Evolutionary conservation across 1,284 basidiomycete species (phyloP).

Genomic region (Sanguinoderma infundibulare): DNA sequence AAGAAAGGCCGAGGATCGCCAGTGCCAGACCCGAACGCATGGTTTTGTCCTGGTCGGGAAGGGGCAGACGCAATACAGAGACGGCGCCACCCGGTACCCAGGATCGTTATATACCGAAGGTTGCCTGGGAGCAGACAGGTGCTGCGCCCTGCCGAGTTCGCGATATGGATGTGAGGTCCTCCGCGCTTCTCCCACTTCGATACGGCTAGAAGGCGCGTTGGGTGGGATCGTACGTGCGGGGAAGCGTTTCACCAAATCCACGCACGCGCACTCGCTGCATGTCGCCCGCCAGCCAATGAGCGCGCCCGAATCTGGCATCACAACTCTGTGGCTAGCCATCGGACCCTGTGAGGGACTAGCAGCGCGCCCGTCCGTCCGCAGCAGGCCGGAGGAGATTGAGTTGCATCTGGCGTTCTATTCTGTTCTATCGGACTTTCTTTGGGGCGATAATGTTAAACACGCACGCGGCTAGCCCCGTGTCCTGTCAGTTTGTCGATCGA

Average conservation of each 20-base stretch:
- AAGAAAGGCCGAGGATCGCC: constrained; percentile 18
- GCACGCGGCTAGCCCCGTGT: no score
- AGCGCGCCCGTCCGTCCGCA: no score
- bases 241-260: constrained; percentile 19
- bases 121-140: constrained; percentile 21
- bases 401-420: no score
- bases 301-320: neutral
- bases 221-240: constrained; percentile 10
- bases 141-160: constrained; percentile 24
- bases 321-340: neutral
- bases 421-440: neutral
- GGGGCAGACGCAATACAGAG: constrained; percentile 11
- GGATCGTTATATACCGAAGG: constrained; percentile 24
- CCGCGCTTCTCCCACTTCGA: constrained; percentile 7
- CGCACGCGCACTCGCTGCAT: constrained; percentile 8
- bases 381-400: no score
- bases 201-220: constrained; percentile 6
- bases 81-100: constrained; percentile 15
- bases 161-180: constrained; percentile 19
- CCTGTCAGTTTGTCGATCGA: neutral
- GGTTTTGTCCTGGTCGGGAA: constrained; percentile 16
- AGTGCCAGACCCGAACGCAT: constrained; percentile 21
- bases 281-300: neutral
- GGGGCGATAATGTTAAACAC: neutral
- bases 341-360: neutral